phyloP scores from a whole-genome alignment of 345 rosid genomes.

The Citrus cavaleriei region DNA sequence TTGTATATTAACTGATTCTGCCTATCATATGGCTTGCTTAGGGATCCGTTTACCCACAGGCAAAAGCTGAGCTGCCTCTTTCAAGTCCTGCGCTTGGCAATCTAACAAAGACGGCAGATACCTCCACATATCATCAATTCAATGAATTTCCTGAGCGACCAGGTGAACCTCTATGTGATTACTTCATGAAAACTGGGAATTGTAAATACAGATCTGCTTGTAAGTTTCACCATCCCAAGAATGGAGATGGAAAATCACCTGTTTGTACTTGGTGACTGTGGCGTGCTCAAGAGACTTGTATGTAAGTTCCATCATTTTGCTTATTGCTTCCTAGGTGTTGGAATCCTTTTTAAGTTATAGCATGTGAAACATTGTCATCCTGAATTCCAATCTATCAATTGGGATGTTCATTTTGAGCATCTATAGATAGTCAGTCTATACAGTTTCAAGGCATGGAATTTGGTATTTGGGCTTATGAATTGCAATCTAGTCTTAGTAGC shows the following conservation, averaged over 20 bases:
- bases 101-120: not conserved
- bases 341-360: not conserved
- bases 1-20: not conserved
- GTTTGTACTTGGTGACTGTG: slow-evolving; percentile 22
- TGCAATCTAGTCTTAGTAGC: not conserved
- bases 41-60: not conserved
- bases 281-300: slow-evolving; percentile 42
- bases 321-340: not conserved
- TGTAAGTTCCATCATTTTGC: slow-evolving; percentile 25
- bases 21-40: slow-evolving; percentile 1
- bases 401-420: not conserved
- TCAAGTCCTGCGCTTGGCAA: not conserved
- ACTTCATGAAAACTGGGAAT: slow-evolving; percentile 45
- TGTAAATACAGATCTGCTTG: slow-evolving; percentile 41
- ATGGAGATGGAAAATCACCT: slow-evolving; percentile 11
- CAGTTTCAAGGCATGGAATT: not conserved
- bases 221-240: slow-evolving; percentile 53
- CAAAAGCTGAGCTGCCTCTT: not conserved
- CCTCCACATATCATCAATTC: not conserved
- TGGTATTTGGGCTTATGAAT: not conserved
- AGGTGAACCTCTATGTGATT: slow-evolving; percentile 41
- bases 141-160: slow-evolving; percentile 56
- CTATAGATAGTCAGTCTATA: not conserved
- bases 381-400: not conserved
- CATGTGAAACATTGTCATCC: not conserved